phyloP scores from a whole-genome alignment of 2,329 filamentous ascomycete genomes.

The Colletotrichum sp. region DNA sequence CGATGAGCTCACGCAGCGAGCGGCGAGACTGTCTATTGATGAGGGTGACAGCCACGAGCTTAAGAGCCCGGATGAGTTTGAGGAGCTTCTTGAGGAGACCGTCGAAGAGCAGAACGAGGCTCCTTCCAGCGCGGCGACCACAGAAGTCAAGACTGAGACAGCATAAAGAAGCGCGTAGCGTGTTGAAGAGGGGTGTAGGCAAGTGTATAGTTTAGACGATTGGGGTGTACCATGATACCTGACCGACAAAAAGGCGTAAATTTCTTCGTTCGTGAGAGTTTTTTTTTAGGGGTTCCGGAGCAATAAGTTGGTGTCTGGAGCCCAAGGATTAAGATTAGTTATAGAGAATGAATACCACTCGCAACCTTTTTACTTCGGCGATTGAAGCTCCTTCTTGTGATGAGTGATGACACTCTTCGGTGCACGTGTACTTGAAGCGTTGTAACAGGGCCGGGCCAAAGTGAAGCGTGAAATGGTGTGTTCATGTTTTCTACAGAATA shows the following conservation, averaged over 20 bases:
- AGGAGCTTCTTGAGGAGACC: constrained; percentile 8
- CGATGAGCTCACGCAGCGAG: neutral
- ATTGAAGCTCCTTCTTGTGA: neutral
- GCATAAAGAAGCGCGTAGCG: neutral
- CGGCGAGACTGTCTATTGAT: neutral
- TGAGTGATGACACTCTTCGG: neutral
- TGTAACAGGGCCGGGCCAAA: neutral
- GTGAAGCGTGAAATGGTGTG: constrained; percentile 6
- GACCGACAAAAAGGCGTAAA: constrained; percentile 21
- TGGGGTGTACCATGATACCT: constrained; percentile 22
- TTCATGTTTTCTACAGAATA: constrained; percentile 20
- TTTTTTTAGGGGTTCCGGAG: constrained; percentile 6
- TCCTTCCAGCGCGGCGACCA: neutral
- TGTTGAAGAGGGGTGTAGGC: neutral
- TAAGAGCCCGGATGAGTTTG: constrained; percentile 19
- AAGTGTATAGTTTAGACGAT: constrained; percentile 19
- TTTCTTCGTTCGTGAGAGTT: constrained; percentile 15
- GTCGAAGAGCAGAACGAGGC: neutral
- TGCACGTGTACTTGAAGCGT: neutral
- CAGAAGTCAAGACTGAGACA: constrained; percentile 3
- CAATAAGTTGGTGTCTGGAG: constrained; percentile 10
- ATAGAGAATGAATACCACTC: constrained; percentile 21
- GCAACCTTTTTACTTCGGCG: neutral
- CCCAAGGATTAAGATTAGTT: constrained; percentile 4
- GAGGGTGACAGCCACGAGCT: constrained; percentile 8